Conservation (phyloP, 1,284 basidiomycete species). For the Tilletia indica region DNA sequence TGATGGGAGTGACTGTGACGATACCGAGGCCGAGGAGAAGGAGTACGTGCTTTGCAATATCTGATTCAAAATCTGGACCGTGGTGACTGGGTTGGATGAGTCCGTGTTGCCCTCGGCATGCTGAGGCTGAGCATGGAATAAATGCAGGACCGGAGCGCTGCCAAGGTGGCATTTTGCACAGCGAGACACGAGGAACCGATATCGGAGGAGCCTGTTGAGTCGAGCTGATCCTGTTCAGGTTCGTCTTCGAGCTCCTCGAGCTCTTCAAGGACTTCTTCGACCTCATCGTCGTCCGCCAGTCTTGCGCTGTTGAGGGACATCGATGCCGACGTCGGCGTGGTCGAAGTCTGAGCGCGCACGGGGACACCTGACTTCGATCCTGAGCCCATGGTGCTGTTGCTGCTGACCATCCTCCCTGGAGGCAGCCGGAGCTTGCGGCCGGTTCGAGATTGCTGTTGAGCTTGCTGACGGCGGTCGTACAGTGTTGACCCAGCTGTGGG, state of each 20-base stretch:
- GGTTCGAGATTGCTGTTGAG: not conserved
- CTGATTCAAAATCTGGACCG: conserved; percentile 15
- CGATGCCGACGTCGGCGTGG: not conserved
- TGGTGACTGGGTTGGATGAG: conserved; percentile 15
- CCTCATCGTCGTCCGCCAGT: not conserved
- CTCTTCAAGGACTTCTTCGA: conserved; percentile 2
- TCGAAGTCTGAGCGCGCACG: not conserved
- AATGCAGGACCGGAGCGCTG: conserved; percentile 12
- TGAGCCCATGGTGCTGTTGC: too few relatives aligned
- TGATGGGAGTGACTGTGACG: not conserved
- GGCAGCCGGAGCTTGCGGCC: conserved; percentile 2
- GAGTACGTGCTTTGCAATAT: not conserved
- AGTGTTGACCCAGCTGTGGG: not conserved
- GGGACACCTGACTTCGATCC: too few relatives aligned
- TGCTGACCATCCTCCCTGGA: not conserved
- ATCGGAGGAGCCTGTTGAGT: not conserved
- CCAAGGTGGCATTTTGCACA: conserved; percentile 4
- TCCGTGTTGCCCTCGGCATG: conserved; percentile 14
- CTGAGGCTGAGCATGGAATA: conserved; percentile 17
- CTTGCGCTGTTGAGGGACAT: not conserved
- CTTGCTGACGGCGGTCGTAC: not conserved
- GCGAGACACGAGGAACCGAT: not conserved
- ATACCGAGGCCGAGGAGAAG: not conserved
- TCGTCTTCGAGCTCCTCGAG: conserved; percentile 16
- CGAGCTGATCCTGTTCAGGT: not conserved